Percentiles rank a stretch among this genome's conserved stretches.
Conservation (phyloP, 2,329 filamentous ascomycete species). For the Xenoacremonium recifei region DNA sequence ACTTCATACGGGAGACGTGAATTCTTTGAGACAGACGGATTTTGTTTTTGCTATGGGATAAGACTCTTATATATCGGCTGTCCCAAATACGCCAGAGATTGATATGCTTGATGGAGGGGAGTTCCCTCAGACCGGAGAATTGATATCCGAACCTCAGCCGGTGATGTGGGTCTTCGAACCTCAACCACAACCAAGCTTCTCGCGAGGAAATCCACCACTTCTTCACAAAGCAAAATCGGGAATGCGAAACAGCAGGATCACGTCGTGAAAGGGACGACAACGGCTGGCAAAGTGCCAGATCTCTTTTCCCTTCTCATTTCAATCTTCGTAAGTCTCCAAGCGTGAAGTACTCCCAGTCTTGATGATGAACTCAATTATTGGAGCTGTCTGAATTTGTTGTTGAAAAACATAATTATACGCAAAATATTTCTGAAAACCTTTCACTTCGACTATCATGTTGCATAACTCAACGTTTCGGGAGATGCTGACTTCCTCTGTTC, state of each 20-base stretch:
- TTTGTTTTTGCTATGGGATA: too few species aligned
- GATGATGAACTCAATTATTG: conserved; percentile 62
- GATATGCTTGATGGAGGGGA: too few species aligned
- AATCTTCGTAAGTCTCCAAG: too few species aligned
- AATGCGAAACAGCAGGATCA: neutral
- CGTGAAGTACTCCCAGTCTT: too few species aligned
- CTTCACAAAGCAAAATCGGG: neutral
- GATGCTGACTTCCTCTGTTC: too few species aligned
- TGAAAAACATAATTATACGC: conserved; percentile 62
- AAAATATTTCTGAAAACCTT: conserved; percentile 45
- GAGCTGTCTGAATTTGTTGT: conserved; percentile 73
- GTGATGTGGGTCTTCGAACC: neutral
- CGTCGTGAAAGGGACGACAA: neutral
- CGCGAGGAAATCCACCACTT: neutral
- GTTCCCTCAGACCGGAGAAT: neutral
- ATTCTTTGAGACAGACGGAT: too few species aligned
- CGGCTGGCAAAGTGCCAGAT: neutral
- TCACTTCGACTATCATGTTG: too few species aligned
- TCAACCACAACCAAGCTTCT: conserved; percentile 2
- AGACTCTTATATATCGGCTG: too few species aligned
- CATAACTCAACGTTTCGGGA: too few species aligned
- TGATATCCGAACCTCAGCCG: neutral
- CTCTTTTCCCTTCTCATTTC: too few species aligned
- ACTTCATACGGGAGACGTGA: too few species aligned
- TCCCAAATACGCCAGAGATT: too few species aligned